Conservation (phyloP, 768 basidiomycete species). For the Boletus barrowsii region DNA sequence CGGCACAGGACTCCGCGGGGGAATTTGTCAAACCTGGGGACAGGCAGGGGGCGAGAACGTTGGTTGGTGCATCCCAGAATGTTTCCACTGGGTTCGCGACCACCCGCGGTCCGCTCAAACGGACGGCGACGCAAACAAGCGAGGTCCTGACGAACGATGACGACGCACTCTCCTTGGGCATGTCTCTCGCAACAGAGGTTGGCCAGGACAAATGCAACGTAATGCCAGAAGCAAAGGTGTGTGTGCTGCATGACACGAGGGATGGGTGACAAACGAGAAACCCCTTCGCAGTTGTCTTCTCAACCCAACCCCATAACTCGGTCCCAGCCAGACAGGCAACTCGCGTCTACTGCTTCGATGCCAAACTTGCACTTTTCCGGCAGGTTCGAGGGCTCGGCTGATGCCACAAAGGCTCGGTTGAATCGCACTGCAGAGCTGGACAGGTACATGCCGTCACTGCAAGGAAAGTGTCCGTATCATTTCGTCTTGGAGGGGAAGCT, state of each 20-base stretch:
- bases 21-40: neutral
- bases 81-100: neutral
- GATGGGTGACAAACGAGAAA: no score
- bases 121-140: neutral
- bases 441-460: neutral
- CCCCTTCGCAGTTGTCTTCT: neutral
- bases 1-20: neutral
- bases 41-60: no score
- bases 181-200: no score
- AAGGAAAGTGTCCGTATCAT: slow-evolving; percentile 6
- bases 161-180: no score
- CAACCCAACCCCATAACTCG: neutral
- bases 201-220: no score
- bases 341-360: neutral
- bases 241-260: neutral
- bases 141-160: no score
- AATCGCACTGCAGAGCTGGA: neutral
- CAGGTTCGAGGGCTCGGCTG: neutral
- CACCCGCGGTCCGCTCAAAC: neutral
- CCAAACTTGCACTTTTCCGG: neutral
- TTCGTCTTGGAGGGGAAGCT: neutral
- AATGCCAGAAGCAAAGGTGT: neutral
- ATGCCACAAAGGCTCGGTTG: neutral
- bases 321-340: neutral
- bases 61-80: no score